A percentile compares a stretch with the other conserved stretches of the same genome.
Evolutionary conservation across 306 rosid genomes (phyloP).

Genomic region (Ochetophila trinervis): DNA sequence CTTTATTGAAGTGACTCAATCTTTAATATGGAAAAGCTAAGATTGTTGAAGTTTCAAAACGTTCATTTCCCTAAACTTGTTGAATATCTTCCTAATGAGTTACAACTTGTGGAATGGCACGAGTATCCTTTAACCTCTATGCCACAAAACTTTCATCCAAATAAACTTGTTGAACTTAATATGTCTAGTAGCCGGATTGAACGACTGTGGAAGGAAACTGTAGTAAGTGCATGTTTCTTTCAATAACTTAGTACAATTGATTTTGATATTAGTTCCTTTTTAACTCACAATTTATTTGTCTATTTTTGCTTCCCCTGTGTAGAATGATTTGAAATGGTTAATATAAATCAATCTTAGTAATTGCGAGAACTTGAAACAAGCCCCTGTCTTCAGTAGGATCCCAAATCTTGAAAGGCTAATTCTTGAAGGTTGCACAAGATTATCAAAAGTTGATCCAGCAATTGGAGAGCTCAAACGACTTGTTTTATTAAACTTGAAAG

Average conservation of each 20-base stretch:
- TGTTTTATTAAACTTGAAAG: constrained; percentile 3
- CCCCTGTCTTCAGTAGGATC: background rate
- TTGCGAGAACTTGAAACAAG: background rate
- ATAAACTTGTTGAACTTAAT: background rate
- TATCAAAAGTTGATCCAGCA: background rate
- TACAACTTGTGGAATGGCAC: background rate
- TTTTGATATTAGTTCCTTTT: too few species aligned
- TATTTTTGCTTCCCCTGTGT: too few species aligned
- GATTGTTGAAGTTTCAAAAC: constrained; percentile 17
- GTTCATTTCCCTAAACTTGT: background rate
- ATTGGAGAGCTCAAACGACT: constrained; percentile 8
- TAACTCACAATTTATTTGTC: too few species aligned
- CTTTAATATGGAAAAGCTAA: constrained; percentile 20
- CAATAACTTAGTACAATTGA: too few species aligned
- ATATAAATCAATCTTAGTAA: constrained; percentile 1
- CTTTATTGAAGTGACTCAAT: constrained; percentile 15
- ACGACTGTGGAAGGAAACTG: too few species aligned
- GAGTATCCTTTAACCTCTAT: background rate
- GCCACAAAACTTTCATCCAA: background rate
- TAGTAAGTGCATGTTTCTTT: too few species aligned
- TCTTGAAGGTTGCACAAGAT: constrained; percentile 7
- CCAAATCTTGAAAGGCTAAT: constrained; percentile 14
- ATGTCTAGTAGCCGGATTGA: background rate
- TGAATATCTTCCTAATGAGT: background rate
- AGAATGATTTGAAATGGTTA: constrained; percentile 3